A percentile compares a stretch with the other conserved stretches of the same genome.
Evolutionary conservation across 345 rosid genomes (phyloP).

Genomic region (Syzygium jambos): DNA sequence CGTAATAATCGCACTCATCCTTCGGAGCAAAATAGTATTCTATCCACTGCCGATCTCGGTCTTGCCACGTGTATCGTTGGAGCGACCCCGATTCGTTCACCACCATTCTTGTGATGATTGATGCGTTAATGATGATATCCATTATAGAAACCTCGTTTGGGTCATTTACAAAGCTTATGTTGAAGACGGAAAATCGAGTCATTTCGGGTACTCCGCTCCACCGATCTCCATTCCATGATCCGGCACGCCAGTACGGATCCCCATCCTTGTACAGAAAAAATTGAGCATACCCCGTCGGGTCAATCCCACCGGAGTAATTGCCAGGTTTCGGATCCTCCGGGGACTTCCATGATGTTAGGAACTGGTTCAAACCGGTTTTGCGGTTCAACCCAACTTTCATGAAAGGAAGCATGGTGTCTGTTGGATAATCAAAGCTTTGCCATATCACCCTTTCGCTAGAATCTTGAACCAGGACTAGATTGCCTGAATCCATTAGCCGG

Average conservation of each 20-base stretch:
- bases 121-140: constrained; percentile 13
- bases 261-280: not conserved
- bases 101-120: constrained; percentile 33
- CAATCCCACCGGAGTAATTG: not conserved
- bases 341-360: constrained; percentile 16
- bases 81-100: constrained; percentile 25
- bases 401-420: constrained; percentile 4
- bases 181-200: constrained; percentile 20
- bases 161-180: constrained; percentile 17
- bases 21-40: constrained; percentile 32
- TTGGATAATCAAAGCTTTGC: constrained; percentile 32
- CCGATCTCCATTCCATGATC: constrained; percentile 52
- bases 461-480: constrained; percentile 1
- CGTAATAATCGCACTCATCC: constrained; percentile 51
- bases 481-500: constrained; percentile 21
- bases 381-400: constrained; percentile 6
- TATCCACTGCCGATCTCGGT: constrained; percentile 26
- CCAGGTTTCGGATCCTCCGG: constrained; percentile 7
- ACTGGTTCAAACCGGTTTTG: constrained; percentile 1
- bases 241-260: not conserved
- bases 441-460: not conserved
- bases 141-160: constrained; percentile 20
- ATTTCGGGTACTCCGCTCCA: constrained; percentile 65
- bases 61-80: constrained; percentile 41
- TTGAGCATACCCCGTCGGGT: not conserved